Evolutionary conservation across 2,329 filamentous ascomycete genomes (phyloP), one percentile per base, ranked within the genome.

Genomic region (Rosellinia necatrix): DNA sequence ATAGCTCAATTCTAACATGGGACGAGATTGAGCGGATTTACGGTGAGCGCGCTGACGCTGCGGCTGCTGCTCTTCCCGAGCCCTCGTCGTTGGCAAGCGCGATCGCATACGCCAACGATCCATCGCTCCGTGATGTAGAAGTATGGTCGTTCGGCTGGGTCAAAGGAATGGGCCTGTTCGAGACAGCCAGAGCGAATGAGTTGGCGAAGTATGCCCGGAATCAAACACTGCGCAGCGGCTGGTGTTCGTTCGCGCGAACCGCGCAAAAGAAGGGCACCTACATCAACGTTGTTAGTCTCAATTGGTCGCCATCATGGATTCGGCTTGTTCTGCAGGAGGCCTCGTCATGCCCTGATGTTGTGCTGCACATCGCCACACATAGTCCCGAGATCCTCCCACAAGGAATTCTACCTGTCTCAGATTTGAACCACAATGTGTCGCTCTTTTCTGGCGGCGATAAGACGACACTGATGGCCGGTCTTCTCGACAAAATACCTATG

Each of bases 11-110:
- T 15, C 41, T 47, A 8, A 25, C 52, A 34, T 59, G 56, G 56
- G 52, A 59, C 24, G 32, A 52, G 42, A 59, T 59, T 13, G 53
- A 56, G n/a, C 21, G 24, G n/a, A 43, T 49, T 4, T 60, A 58
- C 25, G 46, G 13, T 4, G 13, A 51, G 46, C 43, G 34, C n/a
- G 49, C 49, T 30, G 49, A 51, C 29, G 44, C 49, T 21, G 49
- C 54, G 1, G 49, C 53, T 1, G 49, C 54, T 3, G 25, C 44
- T 27, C 17, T 47, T 4, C 49, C 41, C 1, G 12, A 42, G 25
- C 54, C 58, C 4, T 25, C 54, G 9, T 54, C 58, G 12, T 32
- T 58, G 6, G 49, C 37, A 21, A 15, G 46, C 12, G 44, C 35
- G 10, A 58, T 58, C 17, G 41, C 32, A 22, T 47, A 54, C 40